Percentiles rank a stretch among this genome's conserved stretches.
These are phyloP conservation scores for Dothistroma septosporum DNA, from an alignment of 2,329 filamentous ascomycete genomes.

Conservation along the genomic window DNA sequence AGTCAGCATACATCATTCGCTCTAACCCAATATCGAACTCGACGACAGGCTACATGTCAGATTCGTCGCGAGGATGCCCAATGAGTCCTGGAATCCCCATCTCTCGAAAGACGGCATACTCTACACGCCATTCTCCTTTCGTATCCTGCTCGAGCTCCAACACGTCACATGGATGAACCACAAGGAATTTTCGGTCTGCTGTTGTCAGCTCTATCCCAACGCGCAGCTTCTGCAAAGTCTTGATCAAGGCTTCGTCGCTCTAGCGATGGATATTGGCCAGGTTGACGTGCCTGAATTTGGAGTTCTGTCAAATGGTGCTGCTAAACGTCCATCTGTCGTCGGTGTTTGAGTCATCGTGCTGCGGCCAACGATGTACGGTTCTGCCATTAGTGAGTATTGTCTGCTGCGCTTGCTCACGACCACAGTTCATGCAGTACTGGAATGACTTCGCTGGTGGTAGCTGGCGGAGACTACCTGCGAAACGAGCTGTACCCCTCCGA, in stretches of 20 bases:
- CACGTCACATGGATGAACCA: neutral
- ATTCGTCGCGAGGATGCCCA: conserved; percentile 11
- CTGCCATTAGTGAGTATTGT: neutral
- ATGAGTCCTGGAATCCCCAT: conserved; percentile 41
- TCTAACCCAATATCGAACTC: conserved; percentile 49
- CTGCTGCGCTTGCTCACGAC: conserved; percentile 18
- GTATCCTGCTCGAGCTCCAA: conserved; percentile 40
- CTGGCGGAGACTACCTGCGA: conserved; percentile 57
- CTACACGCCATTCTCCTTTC: conserved; percentile 40
- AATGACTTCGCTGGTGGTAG: conserved; percentile 59
- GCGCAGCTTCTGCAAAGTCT: conserved; percentile 35
- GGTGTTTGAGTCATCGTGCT: conserved; percentile 12
- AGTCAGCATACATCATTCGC: conserved; percentile 50
- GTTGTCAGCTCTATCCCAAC: conserved; percentile 1
- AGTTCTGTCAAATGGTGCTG: conserved; percentile 52
- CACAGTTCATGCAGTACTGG: conserved; percentile 49
- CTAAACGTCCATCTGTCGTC: conserved; percentile 50
- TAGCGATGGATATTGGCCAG: conserved; percentile 57
- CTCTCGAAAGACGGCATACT: conserved; percentile 30
- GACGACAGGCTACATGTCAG: conserved; percentile 49
- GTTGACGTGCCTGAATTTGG: conserved; percentile 51
- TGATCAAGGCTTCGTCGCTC: conserved; percentile 50
- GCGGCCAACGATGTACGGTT: conserved; percentile 27
- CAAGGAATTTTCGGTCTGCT: neutral
- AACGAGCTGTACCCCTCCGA: conserved; percentile 48